phyloP scores from a whole-genome alignment of 352 stramenopile genomes.

The Phytophthora macrochlamydospora region DNA sequence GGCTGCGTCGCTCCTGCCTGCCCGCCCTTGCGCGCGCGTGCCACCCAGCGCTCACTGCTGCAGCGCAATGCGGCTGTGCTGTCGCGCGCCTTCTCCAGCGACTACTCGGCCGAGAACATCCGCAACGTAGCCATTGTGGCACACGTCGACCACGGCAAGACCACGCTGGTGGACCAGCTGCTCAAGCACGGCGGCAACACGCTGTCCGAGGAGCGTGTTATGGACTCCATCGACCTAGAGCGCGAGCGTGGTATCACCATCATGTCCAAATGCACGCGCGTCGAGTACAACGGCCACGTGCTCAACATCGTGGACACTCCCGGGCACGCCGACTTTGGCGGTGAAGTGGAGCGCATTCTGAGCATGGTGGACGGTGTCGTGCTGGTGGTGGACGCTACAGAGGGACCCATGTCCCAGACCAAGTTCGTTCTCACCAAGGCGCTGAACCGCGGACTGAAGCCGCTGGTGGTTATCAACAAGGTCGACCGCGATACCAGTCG shows the following conservation, averaged over 20 bases:
- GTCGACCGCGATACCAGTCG: slow-evolving; percentile 94
- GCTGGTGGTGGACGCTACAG: slow-evolving; percentile 96
- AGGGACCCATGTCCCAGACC: slow-evolving; percentile 98
- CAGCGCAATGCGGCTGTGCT: slow-evolving; percentile 30
- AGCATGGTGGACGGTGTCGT: slow-evolving; percentile 98
- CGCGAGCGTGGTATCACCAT: slow-evolving; percentile 99
- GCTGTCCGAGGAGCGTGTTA: slow-evolving; percentile 91
- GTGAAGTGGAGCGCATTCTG: slow-evolving; percentile 98
- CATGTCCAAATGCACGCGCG: slow-evolving; percentile 97
- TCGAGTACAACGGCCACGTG: slow-evolving; percentile 94
- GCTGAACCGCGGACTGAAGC: slow-evolving; percentile 91
- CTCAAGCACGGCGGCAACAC: slow-evolving; percentile 95
- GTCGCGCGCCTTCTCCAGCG: slow-evolving; percentile 52
- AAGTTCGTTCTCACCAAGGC: slow-evolving; percentile 99
- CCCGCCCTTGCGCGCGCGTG: slow-evolving; percentile 44
- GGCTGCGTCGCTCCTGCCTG: slow-evolving; percentile 59
- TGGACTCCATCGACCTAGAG: slow-evolving; percentile 99
- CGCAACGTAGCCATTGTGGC: slow-evolving; percentile 92
- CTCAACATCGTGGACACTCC: slow-evolving; percentile 99
- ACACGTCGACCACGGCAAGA: slow-evolving; percentile 99
- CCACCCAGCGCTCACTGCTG: slow-evolving; percentile 34
- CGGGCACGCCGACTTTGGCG: slow-evolving; percentile 98
- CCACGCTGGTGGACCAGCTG: slow-evolving; percentile 97
- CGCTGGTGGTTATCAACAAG: slow-evolving; percentile 99
- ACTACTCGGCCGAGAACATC: slow-evolving; percentile 60